These are phyloP conservation scores for Sporisorium exsertum DNA, from an alignment of 1,284 basidiomycete species.

Conservation along the genomic window DNA sequence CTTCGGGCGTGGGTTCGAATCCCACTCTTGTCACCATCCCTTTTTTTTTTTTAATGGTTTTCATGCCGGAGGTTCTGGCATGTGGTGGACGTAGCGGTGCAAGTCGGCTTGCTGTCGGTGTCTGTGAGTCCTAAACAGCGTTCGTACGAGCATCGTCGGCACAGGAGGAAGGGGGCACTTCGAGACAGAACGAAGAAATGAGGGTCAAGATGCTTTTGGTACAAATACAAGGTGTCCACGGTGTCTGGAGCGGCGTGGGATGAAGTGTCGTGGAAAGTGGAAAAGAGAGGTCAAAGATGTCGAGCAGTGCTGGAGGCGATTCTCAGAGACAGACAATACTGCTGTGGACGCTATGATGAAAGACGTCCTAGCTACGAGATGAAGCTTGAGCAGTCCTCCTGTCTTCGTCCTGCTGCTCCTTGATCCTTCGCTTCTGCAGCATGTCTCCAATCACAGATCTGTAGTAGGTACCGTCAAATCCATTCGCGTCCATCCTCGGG, in stretches of 20 bases:
- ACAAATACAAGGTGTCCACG: conserved; percentile 41
- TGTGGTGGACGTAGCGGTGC: no score
- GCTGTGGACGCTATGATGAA: background rate
- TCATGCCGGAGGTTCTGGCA: no score
- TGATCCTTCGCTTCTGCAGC: conserved; percentile 47
- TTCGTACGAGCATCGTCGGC: background rate
- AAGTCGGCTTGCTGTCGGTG: background rate
- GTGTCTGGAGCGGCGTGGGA: conserved; percentile 3
- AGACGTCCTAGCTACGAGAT: background rate
- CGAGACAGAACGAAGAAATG: background rate
- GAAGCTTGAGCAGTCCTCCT: conserved; percentile 18
- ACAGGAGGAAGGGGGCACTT: background rate
- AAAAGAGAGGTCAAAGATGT: background rate
- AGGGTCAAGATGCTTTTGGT: conserved; percentile 15
- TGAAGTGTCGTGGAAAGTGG: background rate
- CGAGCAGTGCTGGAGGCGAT: background rate
- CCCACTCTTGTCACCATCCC: conserved; percentile 64
- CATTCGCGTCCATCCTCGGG: conserved; percentile 56
- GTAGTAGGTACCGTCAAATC: conserved; percentile 63
- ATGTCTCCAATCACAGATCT: conserved; percentile 56
- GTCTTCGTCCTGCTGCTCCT: conserved; percentile 47
- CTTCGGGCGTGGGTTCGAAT: conserved; percentile 69
- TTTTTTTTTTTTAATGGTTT: conserved; percentile 12
- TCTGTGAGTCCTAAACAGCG: background rate
- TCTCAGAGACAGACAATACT: background rate